Conservation (phyloP, 2,329 filamentous ascomycete genomes). For the Monilinia polystroma region DNA sequence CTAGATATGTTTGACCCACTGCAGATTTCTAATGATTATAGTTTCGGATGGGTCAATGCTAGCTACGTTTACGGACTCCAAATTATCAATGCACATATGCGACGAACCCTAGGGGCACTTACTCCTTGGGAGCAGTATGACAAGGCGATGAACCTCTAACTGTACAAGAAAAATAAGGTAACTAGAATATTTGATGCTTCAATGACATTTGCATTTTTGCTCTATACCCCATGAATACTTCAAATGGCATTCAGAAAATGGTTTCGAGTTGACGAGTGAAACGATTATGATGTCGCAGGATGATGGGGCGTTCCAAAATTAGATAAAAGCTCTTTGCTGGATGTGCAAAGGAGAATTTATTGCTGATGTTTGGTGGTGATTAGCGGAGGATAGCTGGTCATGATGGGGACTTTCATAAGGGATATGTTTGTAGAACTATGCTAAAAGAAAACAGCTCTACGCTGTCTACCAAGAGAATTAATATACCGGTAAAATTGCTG, state of each 20-base stretch:
- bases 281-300: neutral
- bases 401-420: neutral
- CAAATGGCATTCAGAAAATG: neutral
- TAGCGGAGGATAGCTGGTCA: neutral
- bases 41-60: conserved; percentile 98
- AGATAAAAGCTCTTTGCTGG: neutral
- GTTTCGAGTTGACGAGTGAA: neutral
- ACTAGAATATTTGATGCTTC: conserved; percentile 8
- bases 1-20: neutral
- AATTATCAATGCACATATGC: conserved; percentile 85
- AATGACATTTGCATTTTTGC: conserved; percentile 13
- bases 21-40: conserved; percentile 44
- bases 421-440: neutral
- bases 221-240: conserved; percentile 12
- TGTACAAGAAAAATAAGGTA: neutral
- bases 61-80: conserved; percentile 93
- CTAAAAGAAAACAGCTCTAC: neutral
- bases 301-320: neutral
- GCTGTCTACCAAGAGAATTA: neutral
- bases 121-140: conserved; percentile 59
- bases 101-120: conserved; percentile 80
- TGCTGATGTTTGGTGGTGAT: neutral
- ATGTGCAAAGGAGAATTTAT: neutral
- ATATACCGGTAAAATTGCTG: conserved; percentile 14
- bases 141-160: conserved; percentile 26